Conservation (phyloP, 768 basidiomycete species). For the Xerocomellus dryophilus region DNA sequence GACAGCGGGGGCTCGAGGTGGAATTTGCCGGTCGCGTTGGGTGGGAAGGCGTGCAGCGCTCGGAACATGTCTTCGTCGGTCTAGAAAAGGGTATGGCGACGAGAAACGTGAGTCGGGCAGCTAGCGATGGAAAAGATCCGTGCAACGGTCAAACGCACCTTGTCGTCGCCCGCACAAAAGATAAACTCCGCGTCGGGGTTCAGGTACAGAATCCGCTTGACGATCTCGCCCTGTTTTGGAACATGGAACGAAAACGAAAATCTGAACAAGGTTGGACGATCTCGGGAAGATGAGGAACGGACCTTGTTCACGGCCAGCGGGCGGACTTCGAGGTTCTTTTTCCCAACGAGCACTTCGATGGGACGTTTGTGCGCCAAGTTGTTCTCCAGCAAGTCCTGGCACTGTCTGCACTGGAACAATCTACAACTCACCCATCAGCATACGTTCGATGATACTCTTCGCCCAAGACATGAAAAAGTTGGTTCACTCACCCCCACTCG, state of each 20-base stretch:
- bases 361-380: constrained; percentile 90
- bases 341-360: constrained; percentile 95
- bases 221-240: constrained; percentile 76
- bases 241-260: neutral
- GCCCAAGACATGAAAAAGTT: neutral
- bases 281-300: neutral
- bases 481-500: constrained; percentile 79
- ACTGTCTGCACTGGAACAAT: constrained; percentile 93
- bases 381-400: constrained; percentile 93
- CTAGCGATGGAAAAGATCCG: too few relatives aligned
- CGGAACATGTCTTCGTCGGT: constrained; percentile 99
- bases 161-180: constrained; percentile 98
- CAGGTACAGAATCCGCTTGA: constrained; percentile 88
- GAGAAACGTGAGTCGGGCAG: neutral
- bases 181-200: constrained; percentile 94
- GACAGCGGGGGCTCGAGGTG: constrained; percentile 58
- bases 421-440: constrained; percentile 35
- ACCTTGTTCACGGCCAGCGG: constrained; percentile 94
- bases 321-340: constrained; percentile 97
- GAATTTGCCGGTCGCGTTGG: constrained; percentile 35
- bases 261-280: neutral
- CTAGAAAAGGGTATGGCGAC: constrained; percentile 30
- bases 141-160: constrained; percentile 43
- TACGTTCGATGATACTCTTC: neutral
- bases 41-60: constrained; percentile 63